phyloP scores from a whole-genome alignment of 2,329 filamentous ascomycete genomes.

The Calonectria ilicicola region DNA sequence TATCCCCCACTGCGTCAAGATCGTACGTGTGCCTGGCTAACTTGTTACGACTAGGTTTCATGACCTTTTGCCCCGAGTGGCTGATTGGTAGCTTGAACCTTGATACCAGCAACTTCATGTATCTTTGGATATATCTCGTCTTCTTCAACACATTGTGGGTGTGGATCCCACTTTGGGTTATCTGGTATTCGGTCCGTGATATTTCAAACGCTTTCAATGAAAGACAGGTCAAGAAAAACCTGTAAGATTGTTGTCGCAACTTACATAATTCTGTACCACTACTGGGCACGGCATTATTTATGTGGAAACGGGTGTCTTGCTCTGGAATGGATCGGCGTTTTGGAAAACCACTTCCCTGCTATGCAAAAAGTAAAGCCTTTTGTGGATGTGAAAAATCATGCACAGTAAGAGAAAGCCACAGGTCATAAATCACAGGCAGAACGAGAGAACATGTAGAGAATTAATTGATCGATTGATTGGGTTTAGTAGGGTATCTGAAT shows the following conservation, averaged over 20 bases:
- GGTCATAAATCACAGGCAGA: background rate
- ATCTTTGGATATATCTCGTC: slow-evolving; percentile 74
- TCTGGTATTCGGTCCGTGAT: slow-evolving; percentile 66
- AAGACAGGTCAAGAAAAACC: slow-evolving; percentile 46
- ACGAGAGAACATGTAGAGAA: background rate
- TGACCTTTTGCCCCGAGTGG: slow-evolving; percentile 80
- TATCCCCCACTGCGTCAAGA: slow-evolving; percentile 3
- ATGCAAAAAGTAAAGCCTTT: background rate
- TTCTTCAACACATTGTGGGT: slow-evolving; percentile 80
- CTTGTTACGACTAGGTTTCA: slow-evolving; percentile 63
- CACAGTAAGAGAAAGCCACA: background rate
- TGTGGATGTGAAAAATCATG: background rate
- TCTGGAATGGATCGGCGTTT: background rate
- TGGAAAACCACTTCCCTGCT: background rate
- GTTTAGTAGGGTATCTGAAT: slow-evolving; percentile 42
- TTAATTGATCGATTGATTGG: slow-evolving; percentile 35
- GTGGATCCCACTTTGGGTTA: slow-evolving; percentile 69
- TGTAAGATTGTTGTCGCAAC: slow-evolving; percentile 29
- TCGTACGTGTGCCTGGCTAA: background rate
- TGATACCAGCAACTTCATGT: slow-evolving; percentile 76
- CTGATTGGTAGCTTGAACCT: slow-evolving; percentile 71
- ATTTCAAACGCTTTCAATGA: slow-evolving; percentile 65
- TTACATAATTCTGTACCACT: background rate
- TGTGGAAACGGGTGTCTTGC: background rate
- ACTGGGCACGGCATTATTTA: background rate